phyloP scores from a whole-genome alignment of 305 asterid species.

The Fraxinus xanthoxyloides region DNA sequence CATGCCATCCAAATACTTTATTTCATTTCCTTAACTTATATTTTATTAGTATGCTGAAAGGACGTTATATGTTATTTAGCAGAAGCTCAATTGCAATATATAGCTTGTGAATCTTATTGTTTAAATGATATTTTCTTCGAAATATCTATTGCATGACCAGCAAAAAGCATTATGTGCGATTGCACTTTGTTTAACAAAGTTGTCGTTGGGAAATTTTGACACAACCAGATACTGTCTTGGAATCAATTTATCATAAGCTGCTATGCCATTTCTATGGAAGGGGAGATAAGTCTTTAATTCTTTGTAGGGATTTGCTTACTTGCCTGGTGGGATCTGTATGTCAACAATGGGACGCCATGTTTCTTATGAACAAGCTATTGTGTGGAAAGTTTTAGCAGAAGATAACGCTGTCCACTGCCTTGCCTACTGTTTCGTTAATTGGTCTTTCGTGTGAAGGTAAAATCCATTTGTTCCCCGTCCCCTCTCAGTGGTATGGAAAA shows the following conservation, averaged over 20 bases:
- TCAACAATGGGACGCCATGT: conserved; percentile 92
- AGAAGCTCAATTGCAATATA: background rate
- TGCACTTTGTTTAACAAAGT: background rate
- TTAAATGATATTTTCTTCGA: background rate
- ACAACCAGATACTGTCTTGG: background rate
- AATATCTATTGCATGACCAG: background rate
- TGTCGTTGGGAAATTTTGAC: background rate
- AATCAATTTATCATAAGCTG: background rate
- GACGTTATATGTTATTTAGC: background rate
- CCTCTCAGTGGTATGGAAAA: background rate
- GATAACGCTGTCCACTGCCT: conserved; percentile 68
- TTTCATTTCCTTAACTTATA: background rate
- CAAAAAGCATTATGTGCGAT: background rate
- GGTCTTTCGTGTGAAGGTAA: conserved; percentile 68
- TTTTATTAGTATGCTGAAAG: background rate
- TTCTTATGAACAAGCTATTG: conserved; percentile 78
- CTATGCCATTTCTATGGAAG: background rate
- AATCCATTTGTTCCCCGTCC: background rate
- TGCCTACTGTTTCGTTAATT: conserved; percentile 77
- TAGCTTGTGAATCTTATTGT: background rate
- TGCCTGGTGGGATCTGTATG: conserved; percentile 84
- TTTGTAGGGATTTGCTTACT: conserved; percentile 60
- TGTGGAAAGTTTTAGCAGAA: conserved; percentile 83
- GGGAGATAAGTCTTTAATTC: background rate
- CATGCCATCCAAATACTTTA: background rate